Evolutionary conservation across 768 basidiomycete species (phyloP).

Genomic region (Rhodotorula babjevae): DNA sequence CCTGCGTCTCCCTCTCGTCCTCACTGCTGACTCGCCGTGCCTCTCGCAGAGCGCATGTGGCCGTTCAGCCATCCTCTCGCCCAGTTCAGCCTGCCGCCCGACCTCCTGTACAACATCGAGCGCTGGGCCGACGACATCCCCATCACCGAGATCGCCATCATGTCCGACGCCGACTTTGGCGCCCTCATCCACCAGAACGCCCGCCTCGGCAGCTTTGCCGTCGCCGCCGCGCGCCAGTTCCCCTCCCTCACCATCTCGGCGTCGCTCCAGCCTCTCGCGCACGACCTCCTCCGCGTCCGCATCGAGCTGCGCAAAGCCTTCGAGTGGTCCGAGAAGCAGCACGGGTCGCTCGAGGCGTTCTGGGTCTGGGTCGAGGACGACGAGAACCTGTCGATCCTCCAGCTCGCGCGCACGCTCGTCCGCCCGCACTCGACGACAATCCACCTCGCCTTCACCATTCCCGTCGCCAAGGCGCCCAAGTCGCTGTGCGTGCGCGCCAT

Average conservation of each 20-base stretch:
- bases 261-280: slow-evolving; percentile 71
- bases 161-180: slow-evolving; percentile 67
- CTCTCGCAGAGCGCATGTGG: slow-evolving; percentile 69
- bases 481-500: slow-evolving; percentile 70
- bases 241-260: slow-evolving; percentile 66
- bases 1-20: too few species aligned
- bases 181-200: slow-evolving; percentile 79
- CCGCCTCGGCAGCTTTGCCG: slow-evolving; percentile 70
- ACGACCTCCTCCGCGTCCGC: slow-evolving; percentile 73
- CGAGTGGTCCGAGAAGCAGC: slow-evolving; percentile 70
- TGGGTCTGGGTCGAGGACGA: slow-evolving; percentile 95
- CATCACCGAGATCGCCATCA: slow-evolving; percentile 64
- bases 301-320: slow-evolving; percentile 65
- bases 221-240: slow-evolving; percentile 75
- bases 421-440: slow-evolving; percentile 61
- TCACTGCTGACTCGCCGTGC: slow-evolving; percentile 53
- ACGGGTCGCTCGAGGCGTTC: slow-evolving; percentile 76
- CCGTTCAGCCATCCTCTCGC: slow-evolving; percentile 83
- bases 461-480: slow-evolving; percentile 62
- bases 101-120: slow-evolving; percentile 71
- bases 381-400: slow-evolving; percentile 72
- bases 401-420: slow-evolving; percentile 67
- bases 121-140: slow-evolving; percentile 76
- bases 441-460: slow-evolving; percentile 72
- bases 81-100: slow-evolving; percentile 71